Evolutionary conservation across 2,329 filamentous ascomycete species (phyloP).

Genomic region (Colletotrichum musae): DNA sequence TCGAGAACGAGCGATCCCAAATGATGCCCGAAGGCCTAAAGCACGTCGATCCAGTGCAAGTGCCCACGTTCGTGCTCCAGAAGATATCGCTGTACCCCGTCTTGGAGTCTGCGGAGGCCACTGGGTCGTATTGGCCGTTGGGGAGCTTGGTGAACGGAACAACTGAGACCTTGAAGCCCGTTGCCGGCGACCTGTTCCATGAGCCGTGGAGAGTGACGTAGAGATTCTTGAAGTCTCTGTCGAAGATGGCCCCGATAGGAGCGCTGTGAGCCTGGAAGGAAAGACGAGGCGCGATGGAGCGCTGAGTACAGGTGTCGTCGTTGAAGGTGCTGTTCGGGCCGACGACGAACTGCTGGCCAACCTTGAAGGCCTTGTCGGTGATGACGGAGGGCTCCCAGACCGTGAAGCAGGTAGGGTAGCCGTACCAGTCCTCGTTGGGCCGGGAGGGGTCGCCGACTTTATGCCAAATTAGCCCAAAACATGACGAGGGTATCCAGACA

Average conservation of each 20-base stretch:
- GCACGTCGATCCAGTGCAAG: conserved; percentile 47
- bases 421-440: conserved; percentile 58
- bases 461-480: conserved; percentile 1
- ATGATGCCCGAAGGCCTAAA: conserved; percentile 45
- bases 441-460: conserved; percentile 49
- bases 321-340: conserved; percentile 52
- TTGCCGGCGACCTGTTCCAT: conserved; percentile 61
- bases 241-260: conserved; percentile 73
- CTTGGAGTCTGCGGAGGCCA: conserved; percentile 47
- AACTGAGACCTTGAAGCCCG: conserved; percentile 56
- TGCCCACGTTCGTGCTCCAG: conserved; percentile 50
- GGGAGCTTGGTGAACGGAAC: conserved; percentile 50
- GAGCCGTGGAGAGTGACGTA: conserved; percentile 75
- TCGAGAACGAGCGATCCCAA: conserved; percentile 44
- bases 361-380: conserved; percentile 49
- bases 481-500: too few relatives aligned
- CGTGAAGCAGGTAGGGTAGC: conserved; percentile 74
- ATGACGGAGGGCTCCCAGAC: conserved; percentile 63
- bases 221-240: conserved; percentile 62
- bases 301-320: conserved; percentile 53
- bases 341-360: conserved; percentile 56
- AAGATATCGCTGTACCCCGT: conserved; percentile 51
- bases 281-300: conserved; percentile 59
- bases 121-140: conserved; percentile 49
- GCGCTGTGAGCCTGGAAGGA: conserved; percentile 73